Base-by-base conservation (phyloP, 495 filamentous ascomycete species). In the Annulohypoxylon stygium region DNA sequence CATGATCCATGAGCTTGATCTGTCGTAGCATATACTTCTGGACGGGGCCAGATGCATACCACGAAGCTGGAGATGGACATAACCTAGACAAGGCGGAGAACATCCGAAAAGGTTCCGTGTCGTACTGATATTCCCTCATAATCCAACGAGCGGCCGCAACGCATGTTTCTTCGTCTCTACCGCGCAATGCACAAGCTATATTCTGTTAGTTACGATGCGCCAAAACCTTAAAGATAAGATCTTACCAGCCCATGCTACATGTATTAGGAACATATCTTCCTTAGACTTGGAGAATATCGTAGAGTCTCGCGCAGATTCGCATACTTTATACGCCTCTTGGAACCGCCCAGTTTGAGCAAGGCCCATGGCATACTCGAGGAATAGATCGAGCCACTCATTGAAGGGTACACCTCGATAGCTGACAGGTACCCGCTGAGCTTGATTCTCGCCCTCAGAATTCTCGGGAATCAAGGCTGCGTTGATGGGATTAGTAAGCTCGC, bases 1-100 rank as follows among this genome's bases (percentile, higher is more conserved):
- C 78, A 70, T 68, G 84, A 76, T 99, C 96, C 88, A 97, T 93
- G 12, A 90, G 90, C 79, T 97, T 97, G 81, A 98, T 91, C 80
- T 95, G 93, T 20, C 95, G 88, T 9, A 97, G 85, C 76, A 98
- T 89, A 78, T 91, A 97, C 76, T 98, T 98, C 81, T 97, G 94
- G 33, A 91, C 84, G 0, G 87, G 87, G 0, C 86, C 86, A 0
- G 86, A 85, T 47, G 84, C 84, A 81, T 89, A 89, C 85, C 85
- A 90, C 2, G 85, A 87, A 10, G 86, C 82, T 14, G 86, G 86
- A 11, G 85, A 86, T 53, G 86, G 85, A 71, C 86, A 91, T 4
- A 95, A 81, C 20, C 90, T 87, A 67, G 90, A 91, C 25, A 93
- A 80, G 67, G 90, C 88, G 23, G 88, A 85, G 77, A 94, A 96